Percentiles rank a stretch among this genome's conserved stretches.
These are phyloP conservation scores for Lepidium aucheri DNA, from an alignment of 345 rosid species.

Conservation along the genomic window DNA sequence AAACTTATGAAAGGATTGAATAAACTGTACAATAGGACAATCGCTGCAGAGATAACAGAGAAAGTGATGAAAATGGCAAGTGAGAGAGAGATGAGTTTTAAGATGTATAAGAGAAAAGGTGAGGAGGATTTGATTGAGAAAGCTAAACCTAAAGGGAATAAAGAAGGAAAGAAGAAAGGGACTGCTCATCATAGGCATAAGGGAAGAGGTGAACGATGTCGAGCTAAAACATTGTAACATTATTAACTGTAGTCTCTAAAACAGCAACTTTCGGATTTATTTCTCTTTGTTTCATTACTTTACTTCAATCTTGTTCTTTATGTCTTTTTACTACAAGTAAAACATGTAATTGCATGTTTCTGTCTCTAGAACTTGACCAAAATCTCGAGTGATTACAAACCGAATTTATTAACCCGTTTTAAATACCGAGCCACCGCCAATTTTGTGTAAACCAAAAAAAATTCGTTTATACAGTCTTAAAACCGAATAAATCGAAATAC, in stretches of 20 bases:
- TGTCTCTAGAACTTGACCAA: not conserved
- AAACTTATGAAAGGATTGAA: constrained; percentile 83
- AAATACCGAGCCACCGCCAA: not conserved
- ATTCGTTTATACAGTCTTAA: too few species aligned
- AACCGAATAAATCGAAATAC: not conserved
- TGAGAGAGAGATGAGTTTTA: constrained; percentile 67
- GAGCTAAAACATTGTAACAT: constrained; percentile 9
- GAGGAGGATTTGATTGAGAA: constrained; percentile 77
- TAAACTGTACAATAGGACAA: constrained; percentile 69
- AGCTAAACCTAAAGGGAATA: constrained; percentile 37
- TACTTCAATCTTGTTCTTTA: not conserved
- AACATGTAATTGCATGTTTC: not conserved
- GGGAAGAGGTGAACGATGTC: constrained; percentile 13
- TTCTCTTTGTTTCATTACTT: not conserved
- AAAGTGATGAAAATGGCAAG: constrained; percentile 91
- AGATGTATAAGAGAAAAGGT: constrained; percentile 82
- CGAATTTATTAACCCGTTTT: too few species aligned
- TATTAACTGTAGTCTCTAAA: not conserved
- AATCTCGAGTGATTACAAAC: not conserved
- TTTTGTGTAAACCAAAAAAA: not conserved
- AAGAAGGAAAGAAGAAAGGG: constrained; percentile 68
- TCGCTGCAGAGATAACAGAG: constrained; percentile 91
- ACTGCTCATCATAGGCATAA: constrained; percentile 31
- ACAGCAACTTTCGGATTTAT: not conserved
- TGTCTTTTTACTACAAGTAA: not conserved